Base-by-base conservation (phyloP, 192 early-diverging fungal genomes). In the Martensiomyces pterosporus region DNA sequence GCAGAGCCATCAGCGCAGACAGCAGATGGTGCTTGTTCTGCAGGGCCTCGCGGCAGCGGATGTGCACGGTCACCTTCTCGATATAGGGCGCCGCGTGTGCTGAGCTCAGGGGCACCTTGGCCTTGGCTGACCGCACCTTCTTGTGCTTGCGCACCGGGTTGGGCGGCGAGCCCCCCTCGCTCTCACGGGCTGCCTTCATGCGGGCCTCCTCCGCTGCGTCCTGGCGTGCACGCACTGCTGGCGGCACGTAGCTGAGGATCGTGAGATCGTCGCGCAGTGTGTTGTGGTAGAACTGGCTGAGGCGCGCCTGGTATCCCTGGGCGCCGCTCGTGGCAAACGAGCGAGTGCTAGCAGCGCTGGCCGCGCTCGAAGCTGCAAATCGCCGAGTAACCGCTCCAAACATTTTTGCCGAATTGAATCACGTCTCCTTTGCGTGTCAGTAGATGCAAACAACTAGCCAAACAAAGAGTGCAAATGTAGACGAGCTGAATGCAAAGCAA, bases 1-100 rank as follows among this genome's bases (percentile, higher is more conserved):
- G 90, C 29, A 99, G 77, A 0, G 88, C 86, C 85, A 96, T 91
- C 41, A 99, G 71, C 8, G 90, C 94, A 39, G 85, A 83, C 36
- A 99, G 74, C 21, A 99, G 74, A 52, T 84, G 79, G 59, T 86
- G 85, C 81, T 96, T 96, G 81, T 89, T 94, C 16, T 79, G 56
- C 27, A 92, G 78, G 7, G 92, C 90, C 38, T 88, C 85, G 53
- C 90, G 86, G 50, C 85, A 79, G 81, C 90, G 92, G 36, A 92
- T 87, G 62, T 91, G 86, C 32, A 98, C 71, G 13, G 81, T 80
- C 32, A 96, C 84, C 52, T 80, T 84, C 19, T 82, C 49, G 36
- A 95, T 62, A 9, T 64, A 65, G 22, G 93, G 92, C 46, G 89
- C 55, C 22, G 78, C 67, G 39, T 76, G 75, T 21, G 83, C 75